Percentiles rank a stretch among this genome's conserved stretches.
These are phyloP conservation scores for Fraxinus sp. DNA, from an alignment of 305 asterid genomes.

Conservation along the genomic window DNA sequence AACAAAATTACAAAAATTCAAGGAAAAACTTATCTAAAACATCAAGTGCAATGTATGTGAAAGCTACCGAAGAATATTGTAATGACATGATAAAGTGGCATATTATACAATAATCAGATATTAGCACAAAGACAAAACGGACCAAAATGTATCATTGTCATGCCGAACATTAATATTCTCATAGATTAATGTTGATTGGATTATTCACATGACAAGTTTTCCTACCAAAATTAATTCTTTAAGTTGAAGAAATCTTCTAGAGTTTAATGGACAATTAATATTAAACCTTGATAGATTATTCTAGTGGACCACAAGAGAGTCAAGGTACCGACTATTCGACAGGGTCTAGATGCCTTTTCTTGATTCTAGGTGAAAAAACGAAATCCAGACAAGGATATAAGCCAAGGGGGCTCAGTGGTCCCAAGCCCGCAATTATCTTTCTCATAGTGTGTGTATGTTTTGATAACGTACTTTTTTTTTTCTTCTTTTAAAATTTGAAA, in stretches of 20 bases:
- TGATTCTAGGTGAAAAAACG: conserved; percentile 26
- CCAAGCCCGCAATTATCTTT: not conserved
- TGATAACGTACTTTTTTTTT: not conserved
- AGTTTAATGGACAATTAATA: conserved; percentile 1
- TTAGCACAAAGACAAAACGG: conserved; percentile 13
- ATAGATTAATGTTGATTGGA: not conserved
- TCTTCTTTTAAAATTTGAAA: not conserved
- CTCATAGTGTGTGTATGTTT: not conserved
- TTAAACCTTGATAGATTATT: not conserved
- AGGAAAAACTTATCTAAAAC: not conserved
- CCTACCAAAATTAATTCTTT: conserved; percentile 1
- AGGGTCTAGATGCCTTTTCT: conserved; percentile 18
- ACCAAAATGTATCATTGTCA: not conserved
- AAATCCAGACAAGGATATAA: conserved; percentile 5
- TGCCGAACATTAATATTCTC: conserved; percentile 17
- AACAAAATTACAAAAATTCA: not conserved
- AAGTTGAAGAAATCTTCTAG: not conserved
- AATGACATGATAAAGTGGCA: not conserved
- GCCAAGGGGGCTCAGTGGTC: not conserved
- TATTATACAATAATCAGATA: not conserved
- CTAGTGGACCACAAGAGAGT: not conserved
- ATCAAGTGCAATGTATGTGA: not conserved
- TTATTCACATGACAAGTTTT: not conserved
- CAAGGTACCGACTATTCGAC: not conserved
- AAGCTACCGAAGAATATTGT: not conserved